phyloP scores from a whole-genome alignment of 257 asterid genomes.

The Catharanthus roseus region DNA sequence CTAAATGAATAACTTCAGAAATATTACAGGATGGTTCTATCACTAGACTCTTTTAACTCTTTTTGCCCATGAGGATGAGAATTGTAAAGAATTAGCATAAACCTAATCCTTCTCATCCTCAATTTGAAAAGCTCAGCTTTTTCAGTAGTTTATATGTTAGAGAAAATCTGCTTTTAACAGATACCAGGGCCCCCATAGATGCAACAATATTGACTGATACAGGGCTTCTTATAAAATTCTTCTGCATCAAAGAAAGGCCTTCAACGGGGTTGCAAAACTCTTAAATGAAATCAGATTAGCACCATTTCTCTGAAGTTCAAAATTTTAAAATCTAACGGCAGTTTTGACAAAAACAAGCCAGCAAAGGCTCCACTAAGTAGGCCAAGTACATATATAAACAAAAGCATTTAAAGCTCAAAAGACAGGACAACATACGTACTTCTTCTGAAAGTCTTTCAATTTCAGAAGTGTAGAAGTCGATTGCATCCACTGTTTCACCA shows the following conservation, averaged over 20 bases:
- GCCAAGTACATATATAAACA: background rate
- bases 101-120: background rate
- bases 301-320: background rate
- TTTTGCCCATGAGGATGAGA: too few species aligned
- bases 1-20: too few species aligned
- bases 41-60: too few species aligned
- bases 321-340: background rate
- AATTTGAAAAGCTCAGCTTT: background rate
- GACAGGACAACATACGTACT: constrained; percentile 35
- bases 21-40: too few species aligned
- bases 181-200: background rate
- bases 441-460: constrained; percentile 64
- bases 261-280: background rate
- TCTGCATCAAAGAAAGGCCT: background rate
- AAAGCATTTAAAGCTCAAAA: background rate
- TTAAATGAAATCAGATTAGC: background rate
- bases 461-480: constrained; percentile 67
- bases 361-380: background rate
- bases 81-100: background rate
- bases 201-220: too few species aligned
- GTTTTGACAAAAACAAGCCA: background rate
- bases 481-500: constrained; percentile 78
- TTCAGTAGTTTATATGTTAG: background rate
- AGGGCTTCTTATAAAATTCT: background rate
- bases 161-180: background rate